Conservation (phyloP, 2,329 filamentous ascomycete species). For the Fusarium sp. region DNA sequence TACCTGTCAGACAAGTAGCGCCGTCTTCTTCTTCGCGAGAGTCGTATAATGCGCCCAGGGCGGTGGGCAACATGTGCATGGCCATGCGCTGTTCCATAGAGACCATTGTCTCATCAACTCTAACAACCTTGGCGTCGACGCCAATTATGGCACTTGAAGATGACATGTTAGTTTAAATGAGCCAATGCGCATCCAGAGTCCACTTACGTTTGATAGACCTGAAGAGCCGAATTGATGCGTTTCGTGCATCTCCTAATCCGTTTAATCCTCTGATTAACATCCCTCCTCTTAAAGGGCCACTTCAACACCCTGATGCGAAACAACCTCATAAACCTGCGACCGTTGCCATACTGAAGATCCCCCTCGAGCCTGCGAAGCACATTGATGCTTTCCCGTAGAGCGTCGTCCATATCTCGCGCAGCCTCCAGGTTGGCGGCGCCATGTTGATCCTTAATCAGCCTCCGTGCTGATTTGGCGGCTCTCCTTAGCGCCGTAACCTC, state of each 20-base stretch:
- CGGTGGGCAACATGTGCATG: not conserved
- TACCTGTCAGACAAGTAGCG: not conserved
- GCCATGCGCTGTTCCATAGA: not conserved
- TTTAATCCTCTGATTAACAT: slow-evolving; percentile 36
- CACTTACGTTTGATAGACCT: slow-evolving; percentile 48
- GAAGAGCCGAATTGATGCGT: slow-evolving; percentile 44
- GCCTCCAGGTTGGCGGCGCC: not conserved
- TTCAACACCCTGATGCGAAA: slow-evolving; percentile 49
- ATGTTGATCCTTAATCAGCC: slow-evolving; percentile 41
- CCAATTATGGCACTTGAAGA: not conserved
- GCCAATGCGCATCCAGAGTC: not conserved
- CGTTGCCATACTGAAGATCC: slow-evolving; percentile 2
- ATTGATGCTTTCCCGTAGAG: not conserved
- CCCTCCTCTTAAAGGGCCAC: slow-evolving; percentile 45
- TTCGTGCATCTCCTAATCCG: slow-evolving; percentile 43
- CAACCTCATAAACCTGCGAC: slow-evolving; percentile 44
- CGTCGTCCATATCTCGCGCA: not conserved
- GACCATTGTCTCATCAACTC: not conserved
- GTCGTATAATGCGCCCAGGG: not conserved
- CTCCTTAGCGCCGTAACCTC: slow-evolving; percentile 42
- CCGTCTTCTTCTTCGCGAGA: not conserved
- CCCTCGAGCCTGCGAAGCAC: not conserved
- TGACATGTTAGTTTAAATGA: not conserved
- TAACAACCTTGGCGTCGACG: not conserved
- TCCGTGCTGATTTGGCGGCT: slow-evolving; percentile 38